Evolutionary conservation across 2,329 filamentous ascomycete species (phyloP).

Genomic region (Rachicladosporium sp.): DNA sequence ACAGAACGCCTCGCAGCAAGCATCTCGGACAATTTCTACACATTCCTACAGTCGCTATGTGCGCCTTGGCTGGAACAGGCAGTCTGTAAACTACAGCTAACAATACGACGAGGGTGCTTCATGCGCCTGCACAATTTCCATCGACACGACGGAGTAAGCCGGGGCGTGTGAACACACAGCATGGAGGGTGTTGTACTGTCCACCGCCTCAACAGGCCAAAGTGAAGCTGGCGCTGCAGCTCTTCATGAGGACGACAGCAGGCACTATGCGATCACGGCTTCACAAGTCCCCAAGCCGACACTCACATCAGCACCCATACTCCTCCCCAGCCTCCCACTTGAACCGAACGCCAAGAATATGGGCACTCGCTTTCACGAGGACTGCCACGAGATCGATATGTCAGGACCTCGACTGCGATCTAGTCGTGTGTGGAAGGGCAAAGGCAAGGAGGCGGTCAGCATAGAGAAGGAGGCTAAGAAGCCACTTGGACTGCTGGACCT

Average conservation of each 20-base stretch:
- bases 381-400: conserved; percentile 17
- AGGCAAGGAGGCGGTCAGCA: conserved; percentile 26
- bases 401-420: conserved; percentile 19
- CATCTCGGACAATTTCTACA: too few relatives aligned
- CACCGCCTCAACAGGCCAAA: conserved; percentile 6
- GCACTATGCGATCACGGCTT: conserved; percentile 17
- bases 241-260: conserved; percentile 16
- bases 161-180: neutral
- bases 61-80: too few relatives aligned
- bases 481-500: conserved; percentile 60
- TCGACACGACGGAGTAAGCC: too few relatives aligned
- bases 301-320: conserved; percentile 7
- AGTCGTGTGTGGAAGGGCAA: conserved; percentile 39
- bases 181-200: conserved; percentile 1
- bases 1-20: too few relatives aligned
- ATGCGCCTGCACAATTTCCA: too few relatives aligned
- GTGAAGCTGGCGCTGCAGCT: conserved; percentile 10
- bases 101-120: too few relatives aligned
- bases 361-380: conserved; percentile 21
- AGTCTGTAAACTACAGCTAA: too few relatives aligned
- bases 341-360: conserved; percentile 13
- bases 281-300: conserved; percentile 16
- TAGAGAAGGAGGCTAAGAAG: conserved; percentile 32
- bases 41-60: too few relatives aligned
- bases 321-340: conserved; percentile 3